Evolutionary conservation across 805 yeast genomes (phyloP).

Genomic region (Wickerhamomyces kurtzmanii): DNA sequence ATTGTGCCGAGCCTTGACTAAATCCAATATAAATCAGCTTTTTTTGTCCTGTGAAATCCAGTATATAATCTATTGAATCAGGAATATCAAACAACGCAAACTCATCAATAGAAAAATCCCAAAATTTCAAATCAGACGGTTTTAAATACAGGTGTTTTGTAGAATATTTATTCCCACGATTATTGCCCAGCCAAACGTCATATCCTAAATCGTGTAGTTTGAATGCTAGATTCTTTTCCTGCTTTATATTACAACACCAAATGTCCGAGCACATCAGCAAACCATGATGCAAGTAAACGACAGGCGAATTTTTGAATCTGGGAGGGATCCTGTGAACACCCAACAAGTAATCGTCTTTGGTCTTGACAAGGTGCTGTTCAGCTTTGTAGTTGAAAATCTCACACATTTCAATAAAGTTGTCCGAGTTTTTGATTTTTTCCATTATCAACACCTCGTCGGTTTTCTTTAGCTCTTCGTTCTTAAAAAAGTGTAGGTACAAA

Average conservation of each 20-base stretch:
- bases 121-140: slow-evolving; percentile 40
- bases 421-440: slow-evolving; percentile 33
- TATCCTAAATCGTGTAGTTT: slow-evolving; percentile 70
- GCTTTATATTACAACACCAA: slow-evolving; percentile 48
- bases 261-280: slow-evolving; percentile 81
- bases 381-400: slow-evolving; percentile 55
- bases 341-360: slow-evolving; percentile 68
- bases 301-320: slow-evolving; percentile 22
- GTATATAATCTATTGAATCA: slow-evolving; percentile 63
- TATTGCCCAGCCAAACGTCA: slow-evolving; percentile 94
- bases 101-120: slow-evolving; percentile 91
- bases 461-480: slow-evolving; percentile 8
- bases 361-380: slow-evolving; percentile 70
- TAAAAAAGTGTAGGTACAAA: slow-evolving; percentile 10
- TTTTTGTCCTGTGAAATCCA: slow-evolving; percentile 44
- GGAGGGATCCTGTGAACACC: slow-evolving; percentile 65
- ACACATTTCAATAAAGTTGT: slow-evolving; percentile 57
- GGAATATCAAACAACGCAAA: slow-evolving; percentile 91
- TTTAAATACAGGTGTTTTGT: slow-evolving; percentile 53
- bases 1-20: slow-evolving; percentile 92
- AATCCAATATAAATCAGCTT: slow-evolving; percentile 74
- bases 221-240: slow-evolving; percentile 58
- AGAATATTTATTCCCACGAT: slow-evolving; percentile 88
- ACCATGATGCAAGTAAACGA: slow-evolving; percentile 87
- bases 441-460: slow-evolving; percentile 11